Percentiles rank a stretch among this genome's conserved stretches.
These are phyloP conservation scores for Colletotrichum sp. DNA, from an alignment of 2,329 filamentous ascomycete species.

Conservation along the genomic window DNA sequence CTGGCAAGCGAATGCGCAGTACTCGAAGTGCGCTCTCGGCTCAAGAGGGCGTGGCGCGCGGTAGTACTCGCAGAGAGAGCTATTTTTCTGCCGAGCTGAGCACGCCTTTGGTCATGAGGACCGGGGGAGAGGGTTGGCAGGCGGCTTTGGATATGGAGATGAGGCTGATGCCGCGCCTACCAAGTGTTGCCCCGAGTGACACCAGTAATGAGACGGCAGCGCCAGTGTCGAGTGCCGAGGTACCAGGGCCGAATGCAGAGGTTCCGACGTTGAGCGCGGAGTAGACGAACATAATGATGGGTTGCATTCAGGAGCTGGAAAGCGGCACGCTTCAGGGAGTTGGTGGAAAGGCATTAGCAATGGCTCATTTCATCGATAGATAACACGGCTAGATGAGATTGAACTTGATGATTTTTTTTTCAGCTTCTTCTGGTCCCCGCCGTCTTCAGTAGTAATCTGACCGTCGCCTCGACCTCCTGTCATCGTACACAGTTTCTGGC, in stretches of 20 bases:
- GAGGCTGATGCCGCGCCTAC: background rate
- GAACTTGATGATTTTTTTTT: background rate
- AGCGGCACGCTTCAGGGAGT: background rate
- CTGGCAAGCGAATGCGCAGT: constrained; percentile 62
- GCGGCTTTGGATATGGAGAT: constrained; percentile 22
- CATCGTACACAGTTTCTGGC: background rate
- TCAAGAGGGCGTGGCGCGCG: constrained; percentile 74
- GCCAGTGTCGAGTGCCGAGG: background rate
- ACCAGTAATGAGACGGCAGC: background rate
- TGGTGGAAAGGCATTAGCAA: background rate
- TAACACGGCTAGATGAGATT: background rate
- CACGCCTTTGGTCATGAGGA: constrained; percentile 67
- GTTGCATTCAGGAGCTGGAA: background rate
- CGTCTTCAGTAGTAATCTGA: background rate
- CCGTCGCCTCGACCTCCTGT: background rate
- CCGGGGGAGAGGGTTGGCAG: constrained; percentile 55
- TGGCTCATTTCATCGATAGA: background rate
- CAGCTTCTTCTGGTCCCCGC: background rate
- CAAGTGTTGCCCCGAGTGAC: background rate
- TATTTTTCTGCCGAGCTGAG: constrained; percentile 73
- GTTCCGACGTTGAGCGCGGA: background rate
- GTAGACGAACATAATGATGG: constrained; percentile 15
- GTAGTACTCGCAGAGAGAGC: constrained; percentile 69
- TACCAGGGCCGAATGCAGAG: background rate
- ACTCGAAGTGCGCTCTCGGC: constrained; percentile 80